phyloP scores from a whole-genome alignment of 2,329 filamentous ascomycete species.

The Aspergillus eucalypticola region DNA sequence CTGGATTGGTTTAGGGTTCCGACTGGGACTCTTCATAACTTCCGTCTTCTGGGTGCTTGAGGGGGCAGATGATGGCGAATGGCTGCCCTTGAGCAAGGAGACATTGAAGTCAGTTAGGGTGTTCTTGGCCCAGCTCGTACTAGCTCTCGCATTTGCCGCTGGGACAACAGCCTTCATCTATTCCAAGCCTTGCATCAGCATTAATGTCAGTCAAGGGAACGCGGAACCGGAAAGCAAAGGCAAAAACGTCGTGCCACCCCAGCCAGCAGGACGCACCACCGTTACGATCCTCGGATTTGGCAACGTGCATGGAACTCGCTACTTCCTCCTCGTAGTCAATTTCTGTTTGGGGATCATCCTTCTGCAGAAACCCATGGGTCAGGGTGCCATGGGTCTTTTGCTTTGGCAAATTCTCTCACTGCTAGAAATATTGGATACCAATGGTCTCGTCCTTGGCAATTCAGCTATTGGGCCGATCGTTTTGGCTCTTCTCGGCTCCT shows the following conservation, averaged over 20 bases:
- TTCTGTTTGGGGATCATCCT: slow-evolving; percentile 75
- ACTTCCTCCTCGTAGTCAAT: slow-evolving; percentile 79
- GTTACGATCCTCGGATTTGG: slow-evolving; percentile 87
- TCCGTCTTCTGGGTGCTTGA: slow-evolving; percentile 88
- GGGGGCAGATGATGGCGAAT: slow-evolving; percentile 78
- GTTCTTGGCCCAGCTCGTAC: slow-evolving; percentile 74
- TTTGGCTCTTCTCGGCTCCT: slow-evolving; percentile 84
- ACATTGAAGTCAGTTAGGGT: slow-evolving; percentile 73
- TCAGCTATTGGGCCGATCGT: slow-evolving; percentile 77
- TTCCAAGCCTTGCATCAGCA: slow-evolving; percentile 79
- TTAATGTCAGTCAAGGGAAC: slow-evolving; percentile 57
- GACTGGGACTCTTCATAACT: slow-evolving; percentile 70
- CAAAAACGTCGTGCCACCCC: slow-evolving; percentile 33
- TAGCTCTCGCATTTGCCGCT: slow-evolving; percentile 78
- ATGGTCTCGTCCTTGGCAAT: slow-evolving; percentile 60
- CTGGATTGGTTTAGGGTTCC: slow-evolving; percentile 81
- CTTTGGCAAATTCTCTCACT: slow-evolving; percentile 85
- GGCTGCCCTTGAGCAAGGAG: slow-evolving; percentile 66
- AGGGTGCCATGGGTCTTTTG: slow-evolving; percentile 77
- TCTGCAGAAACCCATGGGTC: slow-evolving; percentile 92
- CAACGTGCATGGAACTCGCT: slow-evolving; percentile 89
- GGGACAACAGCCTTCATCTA: slow-evolving; percentile 84
- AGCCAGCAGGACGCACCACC: slow-evolving; percentile 41
- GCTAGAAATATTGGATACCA: slow-evolving; percentile 64
- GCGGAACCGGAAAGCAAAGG: slow-evolving; percentile 46